phyloP scores from a whole-genome alignment of 176 grass and related monocot genomes.

The Phyllostachys edulis region DNA sequence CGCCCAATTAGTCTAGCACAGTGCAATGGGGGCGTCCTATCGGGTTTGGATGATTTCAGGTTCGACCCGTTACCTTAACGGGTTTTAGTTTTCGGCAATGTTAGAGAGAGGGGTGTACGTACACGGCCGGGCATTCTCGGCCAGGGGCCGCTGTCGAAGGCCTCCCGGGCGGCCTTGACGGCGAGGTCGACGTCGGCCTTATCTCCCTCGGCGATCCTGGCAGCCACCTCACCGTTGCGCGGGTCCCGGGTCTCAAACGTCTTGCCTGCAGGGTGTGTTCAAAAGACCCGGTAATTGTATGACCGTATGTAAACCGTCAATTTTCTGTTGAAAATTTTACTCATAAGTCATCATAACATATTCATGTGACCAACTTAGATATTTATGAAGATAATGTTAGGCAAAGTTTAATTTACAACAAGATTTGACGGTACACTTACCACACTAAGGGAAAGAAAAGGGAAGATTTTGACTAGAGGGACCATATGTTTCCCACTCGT shows the following conservation, averaged over 20 bases:
- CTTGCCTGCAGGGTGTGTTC: constrained; percentile 38
- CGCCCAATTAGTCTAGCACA: neutral
- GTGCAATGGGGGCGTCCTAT: neutral
- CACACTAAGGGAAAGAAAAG: neutral
- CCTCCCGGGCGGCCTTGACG: constrained; percentile 72
- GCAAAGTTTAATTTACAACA: neutral
- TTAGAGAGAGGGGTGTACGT: neutral
- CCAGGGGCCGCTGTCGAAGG: constrained; percentile 88
- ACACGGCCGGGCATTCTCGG: constrained; percentile 88
- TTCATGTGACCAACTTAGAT: neutral
- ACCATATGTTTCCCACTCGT: too few species aligned
- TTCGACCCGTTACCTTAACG: neutral
- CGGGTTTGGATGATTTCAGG: neutral
- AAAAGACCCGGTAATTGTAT: neutral
- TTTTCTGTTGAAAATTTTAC: neutral
- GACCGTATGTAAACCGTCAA: too few species aligned
- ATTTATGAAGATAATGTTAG: neutral
- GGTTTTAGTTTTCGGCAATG: neutral
- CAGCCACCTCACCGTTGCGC: constrained; percentile 69
- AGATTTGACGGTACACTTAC: neutral
- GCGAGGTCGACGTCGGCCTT: constrained; percentile 75
- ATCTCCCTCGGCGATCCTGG: constrained; percentile 63
- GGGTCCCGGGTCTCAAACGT: constrained; percentile 80
- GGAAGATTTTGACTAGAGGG: neutral
- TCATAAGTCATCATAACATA: too few species aligned